These are phyloP conservation scores for Micractinium sp. DNA, from an alignment of 139 green algal genomes.

Conservation along the genomic window DNA sequence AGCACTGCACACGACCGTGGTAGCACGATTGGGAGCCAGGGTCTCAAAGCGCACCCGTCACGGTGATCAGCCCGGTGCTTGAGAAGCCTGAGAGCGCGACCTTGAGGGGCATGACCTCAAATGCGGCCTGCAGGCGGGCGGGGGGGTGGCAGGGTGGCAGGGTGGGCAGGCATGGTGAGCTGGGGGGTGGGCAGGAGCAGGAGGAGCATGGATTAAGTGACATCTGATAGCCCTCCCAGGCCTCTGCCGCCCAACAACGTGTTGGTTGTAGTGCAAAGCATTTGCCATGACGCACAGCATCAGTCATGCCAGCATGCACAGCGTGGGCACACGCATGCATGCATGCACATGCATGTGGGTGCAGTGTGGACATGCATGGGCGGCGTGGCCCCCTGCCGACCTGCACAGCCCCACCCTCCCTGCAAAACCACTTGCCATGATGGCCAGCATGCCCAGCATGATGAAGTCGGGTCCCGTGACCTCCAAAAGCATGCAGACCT, in stretches of 20 bases:
- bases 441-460: neutral
- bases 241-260: no score
- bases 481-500: neutral
- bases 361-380: no score
- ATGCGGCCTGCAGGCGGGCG: neutral
- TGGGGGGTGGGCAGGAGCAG: neutral
- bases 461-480: neutral
- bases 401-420: neutral
- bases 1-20: no score
- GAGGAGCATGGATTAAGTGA: neutral
- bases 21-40: no score
- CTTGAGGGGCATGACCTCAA: constrained; percentile 39
- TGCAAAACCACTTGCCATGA: neutral
- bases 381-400: no score
- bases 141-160: neutral
- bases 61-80: constrained; percentile 54
- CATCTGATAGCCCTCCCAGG: neutral
- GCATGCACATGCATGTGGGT: no score
- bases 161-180: neutral
- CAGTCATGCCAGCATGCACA: neutral
- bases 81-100: constrained; percentile 46
- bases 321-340: neutral
- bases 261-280: no score
- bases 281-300: neutral
- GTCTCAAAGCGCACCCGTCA: constrained; percentile 29